Evolutionary conservation across 768 basidiomycete species (phyloP), one percentile per base, ranked within the genome.

Genomic region (Boletus subparvulus): DNA sequence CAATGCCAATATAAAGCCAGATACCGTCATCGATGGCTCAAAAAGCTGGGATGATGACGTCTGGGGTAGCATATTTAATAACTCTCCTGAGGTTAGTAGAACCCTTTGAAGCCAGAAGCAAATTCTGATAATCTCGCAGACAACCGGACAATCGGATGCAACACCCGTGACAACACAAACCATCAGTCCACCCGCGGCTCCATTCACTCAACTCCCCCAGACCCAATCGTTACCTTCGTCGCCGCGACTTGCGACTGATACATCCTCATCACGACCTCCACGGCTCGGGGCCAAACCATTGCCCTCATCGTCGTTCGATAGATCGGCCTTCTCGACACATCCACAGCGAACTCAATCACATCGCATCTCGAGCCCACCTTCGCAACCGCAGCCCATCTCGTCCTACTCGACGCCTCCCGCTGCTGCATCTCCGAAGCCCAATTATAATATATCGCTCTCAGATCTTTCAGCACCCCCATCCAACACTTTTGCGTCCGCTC

Each of bases 11-110:
- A 75, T 78, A 47, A 83, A 82, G 66, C 69, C 80, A 3, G 79
- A 83, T 53, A 75, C 51, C 2, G 65, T 67, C 51, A 67, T 60
- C 63, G 74, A 80, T 36, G 64, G 62, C 16, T 68, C 74, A 13
- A 72, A 74, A 35, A 75, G 79, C 41, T 91, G 88, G 90, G 90
- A 90, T 60, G 90, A 92, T 54, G 89, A 92, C 59, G 83, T 89
- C 2, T 94, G 92, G 92, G 89, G 87, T 7, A 88, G 82, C 55
- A 90, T 93, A 47, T 81, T 92, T 51, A 80, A 77, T 47, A 74
- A 72, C 47, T 70, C 77, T 26, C 56, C 60, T 2, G 70, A 72
- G 65, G 72, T 70, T 14, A 58, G 57, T n/a, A 28, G 40, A 39
- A 13, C 10, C 14, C 1, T 42, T 24, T 19, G 24, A 17, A 21